A percentile compares a stretch with the other conserved stretches of the same genome.
Conservation (phyloP, 768 basidiomycete genomes). For the Podaxis rugospora region DNA sequence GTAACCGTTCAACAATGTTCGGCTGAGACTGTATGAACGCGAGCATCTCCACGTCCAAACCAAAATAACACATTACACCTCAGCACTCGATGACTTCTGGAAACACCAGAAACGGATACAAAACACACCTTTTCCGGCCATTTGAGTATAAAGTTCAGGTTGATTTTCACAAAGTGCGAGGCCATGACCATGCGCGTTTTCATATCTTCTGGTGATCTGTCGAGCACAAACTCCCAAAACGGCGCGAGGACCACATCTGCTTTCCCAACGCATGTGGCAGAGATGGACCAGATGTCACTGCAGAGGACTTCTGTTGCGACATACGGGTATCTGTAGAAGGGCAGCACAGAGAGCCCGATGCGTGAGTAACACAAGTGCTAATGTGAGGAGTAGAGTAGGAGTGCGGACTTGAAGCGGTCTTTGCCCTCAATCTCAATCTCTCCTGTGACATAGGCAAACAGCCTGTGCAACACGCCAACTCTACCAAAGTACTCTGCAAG, state of each 20-base stretch:
- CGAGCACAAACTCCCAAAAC: slow-evolving; percentile 90
- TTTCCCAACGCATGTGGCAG: slow-evolving; percentile 80
- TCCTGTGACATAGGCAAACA: slow-evolving; percentile 83
- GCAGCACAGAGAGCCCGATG: slow-evolving; percentile 1
- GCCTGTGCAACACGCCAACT: slow-evolving; percentile 72
- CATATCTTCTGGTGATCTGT: slow-evolving; percentile 80
- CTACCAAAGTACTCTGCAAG: slow-evolving; percentile 86
- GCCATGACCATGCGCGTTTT: slow-evolving; percentile 84
- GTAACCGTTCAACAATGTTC: slow-evolving; percentile 72
- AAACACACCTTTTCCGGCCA: slow-evolving; percentile 80
- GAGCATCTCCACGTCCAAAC: slow-evolving; percentile 64
- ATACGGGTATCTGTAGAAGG: slow-evolving; percentile 76
- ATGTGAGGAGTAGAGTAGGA: slow-evolving; percentile 4
- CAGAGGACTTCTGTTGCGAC: slow-evolving; percentile 93
- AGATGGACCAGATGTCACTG: slow-evolving; percentile 93
- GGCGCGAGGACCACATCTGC: slow-evolving; percentile 70
- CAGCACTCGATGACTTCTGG: slow-evolving; percentile 10
- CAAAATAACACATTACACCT: slow-evolving; percentile 20
- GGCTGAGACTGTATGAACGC: slow-evolving; percentile 85
- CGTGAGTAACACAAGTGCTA: background rate
- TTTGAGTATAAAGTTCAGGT: slow-evolving; percentile 82
- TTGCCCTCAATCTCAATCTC: slow-evolving; percentile 79
- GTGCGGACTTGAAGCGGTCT: slow-evolving; percentile 76
- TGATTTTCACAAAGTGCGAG: slow-evolving; percentile 93
- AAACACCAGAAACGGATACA: slow-evolving; percentile 16